phyloP scores from a whole-genome alignment of 1,284 basidiomycete species.

The Microbotryum silenes-acaulis region DNA sequence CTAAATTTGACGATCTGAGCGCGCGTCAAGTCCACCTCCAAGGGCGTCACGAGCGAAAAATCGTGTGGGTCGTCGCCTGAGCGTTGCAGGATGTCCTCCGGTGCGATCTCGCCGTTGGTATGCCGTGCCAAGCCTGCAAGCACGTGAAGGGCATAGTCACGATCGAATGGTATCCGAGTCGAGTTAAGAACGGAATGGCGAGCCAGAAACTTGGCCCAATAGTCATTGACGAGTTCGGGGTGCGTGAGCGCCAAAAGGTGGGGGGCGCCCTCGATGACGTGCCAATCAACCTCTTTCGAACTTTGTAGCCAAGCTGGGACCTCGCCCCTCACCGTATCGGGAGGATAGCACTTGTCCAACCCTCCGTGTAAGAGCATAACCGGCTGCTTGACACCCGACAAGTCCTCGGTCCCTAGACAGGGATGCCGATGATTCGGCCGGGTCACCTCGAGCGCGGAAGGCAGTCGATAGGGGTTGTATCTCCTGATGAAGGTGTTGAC shows the following conservation, averaged over 20 bases:
- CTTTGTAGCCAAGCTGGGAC: background rate
- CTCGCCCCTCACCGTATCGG: constrained; percentile 3
- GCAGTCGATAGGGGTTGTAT: background rate
- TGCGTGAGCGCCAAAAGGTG: constrained; percentile 18
- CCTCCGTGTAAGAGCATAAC: constrained; percentile 1
- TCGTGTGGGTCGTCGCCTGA: background rate
- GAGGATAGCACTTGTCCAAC: constrained; percentile 4
- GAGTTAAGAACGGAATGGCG: background rate
- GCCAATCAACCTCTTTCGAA: constrained; percentile 9
- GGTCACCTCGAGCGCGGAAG: background rate
- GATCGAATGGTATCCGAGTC: background rate
- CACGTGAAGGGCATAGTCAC: background rate
- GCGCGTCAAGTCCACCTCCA: background rate
- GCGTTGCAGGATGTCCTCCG: constrained; percentile 1
- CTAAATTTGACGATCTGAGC: background rate
- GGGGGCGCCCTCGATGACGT: constrained; percentile 8
- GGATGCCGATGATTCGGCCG: background rate
- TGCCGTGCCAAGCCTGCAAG: background rate
- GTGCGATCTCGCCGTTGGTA: background rate
- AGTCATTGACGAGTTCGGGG: constrained; percentile 4
- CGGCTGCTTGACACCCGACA: too few species aligned
- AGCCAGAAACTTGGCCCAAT: constrained; percentile 6
- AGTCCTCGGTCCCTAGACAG: background rate
- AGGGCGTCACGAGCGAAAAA: constrained; percentile 1
- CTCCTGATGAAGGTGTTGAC: background rate